Percentiles rank a stretch among this genome's conserved stretches.
Conservation (phyloP, 768 basidiomycete species). For the Ramaria rubella region DNA sequence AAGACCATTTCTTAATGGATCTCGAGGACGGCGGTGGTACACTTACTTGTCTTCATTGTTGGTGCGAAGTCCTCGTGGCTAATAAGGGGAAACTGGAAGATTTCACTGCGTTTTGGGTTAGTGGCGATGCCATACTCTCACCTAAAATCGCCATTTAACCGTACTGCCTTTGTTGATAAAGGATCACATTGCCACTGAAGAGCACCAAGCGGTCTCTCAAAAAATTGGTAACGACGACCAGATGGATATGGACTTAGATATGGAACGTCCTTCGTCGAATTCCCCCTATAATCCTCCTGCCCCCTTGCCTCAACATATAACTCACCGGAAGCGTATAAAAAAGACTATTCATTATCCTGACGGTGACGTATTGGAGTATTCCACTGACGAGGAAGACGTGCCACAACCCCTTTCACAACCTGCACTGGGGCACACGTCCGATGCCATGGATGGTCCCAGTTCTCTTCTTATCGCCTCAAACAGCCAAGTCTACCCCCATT, state of each 20-base stretch:
- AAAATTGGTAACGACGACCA: neutral
- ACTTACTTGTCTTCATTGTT: conserved; percentile 1
- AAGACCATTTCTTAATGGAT: conserved; percentile 14
- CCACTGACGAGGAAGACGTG: conserved; percentile 4
- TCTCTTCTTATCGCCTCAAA: neutral
- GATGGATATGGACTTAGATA: conserved; percentile 7
- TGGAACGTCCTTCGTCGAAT: neutral
- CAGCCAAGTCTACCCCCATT: neutral
- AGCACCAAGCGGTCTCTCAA: neutral
- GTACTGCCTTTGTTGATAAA: no score
- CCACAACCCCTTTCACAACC: neutral
- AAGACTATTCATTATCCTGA: neutral
- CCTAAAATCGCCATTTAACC: neutral
- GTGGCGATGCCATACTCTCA: neutral
- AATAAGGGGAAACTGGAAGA: neutral
- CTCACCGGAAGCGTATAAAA: neutral
- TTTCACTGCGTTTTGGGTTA: conserved; percentile 10
- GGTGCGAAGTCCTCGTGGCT: conserved; percentile 1
- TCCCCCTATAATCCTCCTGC: neutral
- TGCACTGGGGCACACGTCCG: neutral
- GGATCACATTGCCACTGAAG: neutral
- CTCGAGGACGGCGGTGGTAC: conserved; percentile 5
- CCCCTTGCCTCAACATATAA: neutral
- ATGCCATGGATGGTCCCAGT: neutral
- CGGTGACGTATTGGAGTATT: conserved; percentile 2